Percentiles rank a stretch among this genome's conserved stretches.
These are phyloP conservation scores for Dalbergia oliveri DNA, from an alignment of 306 rosid species.

Conservation along the genomic window DNA sequence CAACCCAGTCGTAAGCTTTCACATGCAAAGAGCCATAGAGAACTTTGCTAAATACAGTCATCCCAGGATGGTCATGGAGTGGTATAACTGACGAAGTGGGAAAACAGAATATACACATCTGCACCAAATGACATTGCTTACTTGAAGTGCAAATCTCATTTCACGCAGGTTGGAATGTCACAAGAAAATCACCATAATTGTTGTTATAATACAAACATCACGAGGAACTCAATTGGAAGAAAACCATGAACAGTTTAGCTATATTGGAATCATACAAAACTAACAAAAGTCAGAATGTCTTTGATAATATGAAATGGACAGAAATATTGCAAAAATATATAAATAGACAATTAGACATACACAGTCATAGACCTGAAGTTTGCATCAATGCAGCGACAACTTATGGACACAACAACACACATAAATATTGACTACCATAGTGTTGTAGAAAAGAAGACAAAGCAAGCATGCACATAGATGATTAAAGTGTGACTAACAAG, in stretches of 20 bases:
- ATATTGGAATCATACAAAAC: slow-evolving; percentile 12
- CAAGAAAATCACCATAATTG: slow-evolving; percentile 23
- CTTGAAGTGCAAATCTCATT: slow-evolving; percentile 31
- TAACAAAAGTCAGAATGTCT: neutral
- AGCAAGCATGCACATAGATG: neutral
- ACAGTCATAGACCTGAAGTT: slow-evolving; percentile 12
- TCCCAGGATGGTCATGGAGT: slow-evolving; percentile 97
- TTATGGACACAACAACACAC: neutral
- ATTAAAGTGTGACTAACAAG: slow-evolving; percentile 21
- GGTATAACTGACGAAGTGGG: slow-evolving; percentile 92
- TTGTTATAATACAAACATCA: slow-evolving; percentile 20
- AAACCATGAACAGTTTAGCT: slow-evolving; percentile 25
- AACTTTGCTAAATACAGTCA: slow-evolving; percentile 96
- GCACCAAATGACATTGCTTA: slow-evolving; percentile 48
- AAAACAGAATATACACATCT: slow-evolving; percentile 94
- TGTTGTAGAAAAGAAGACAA: slow-evolving; percentile 19
- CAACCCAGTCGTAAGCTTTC: slow-evolving; percentile 98
- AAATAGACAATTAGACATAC: neutral
- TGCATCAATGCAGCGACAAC: slow-evolving; percentile 2
- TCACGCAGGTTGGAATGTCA: slow-evolving; percentile 18
- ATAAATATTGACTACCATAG: slow-evolving; percentile 28
- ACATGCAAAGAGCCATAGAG: slow-evolving; percentile 95
- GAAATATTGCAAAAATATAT: neutral
- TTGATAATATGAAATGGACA: neutral
- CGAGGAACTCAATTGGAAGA: slow-evolving; percentile 36